These are phyloP conservation scores for Datura wrightii DNA, from an alignment of 257 asterid species.

Conservation along the genomic window DNA sequence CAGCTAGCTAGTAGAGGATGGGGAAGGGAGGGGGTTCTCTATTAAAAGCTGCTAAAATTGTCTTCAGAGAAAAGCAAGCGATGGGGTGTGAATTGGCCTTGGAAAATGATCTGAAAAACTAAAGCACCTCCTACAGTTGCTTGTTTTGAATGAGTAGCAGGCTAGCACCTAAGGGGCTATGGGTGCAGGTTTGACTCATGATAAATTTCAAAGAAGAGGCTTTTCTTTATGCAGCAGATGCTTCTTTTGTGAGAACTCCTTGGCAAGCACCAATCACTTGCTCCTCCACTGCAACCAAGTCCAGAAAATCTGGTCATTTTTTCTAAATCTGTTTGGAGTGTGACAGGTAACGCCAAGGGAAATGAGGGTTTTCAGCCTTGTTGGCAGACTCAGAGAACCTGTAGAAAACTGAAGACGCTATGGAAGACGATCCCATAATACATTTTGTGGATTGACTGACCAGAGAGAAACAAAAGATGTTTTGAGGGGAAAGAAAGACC, in stretches of 20 bases:
- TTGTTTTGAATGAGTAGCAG: not conserved
- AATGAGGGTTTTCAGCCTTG: not conserved
- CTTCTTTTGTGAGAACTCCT: not conserved
- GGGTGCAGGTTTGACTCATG: not conserved
- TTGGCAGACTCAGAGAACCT: not conserved
- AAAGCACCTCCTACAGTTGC: no score
- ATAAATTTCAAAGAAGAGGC: not conserved
- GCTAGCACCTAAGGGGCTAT: not conserved
- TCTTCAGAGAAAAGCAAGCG: no score
- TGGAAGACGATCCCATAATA: not conserved
- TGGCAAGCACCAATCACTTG: not conserved
- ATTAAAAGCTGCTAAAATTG: no score
- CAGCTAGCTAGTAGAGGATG: no score
- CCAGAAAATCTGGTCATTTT: not conserved
- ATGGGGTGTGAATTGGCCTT: no score
- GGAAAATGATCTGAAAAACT: no score
- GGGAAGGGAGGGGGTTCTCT: no score
- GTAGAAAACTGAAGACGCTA: not conserved
- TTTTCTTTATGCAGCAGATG: no score
- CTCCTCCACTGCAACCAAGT: slow-evolving; percentile 14
- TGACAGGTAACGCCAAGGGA: not conserved
- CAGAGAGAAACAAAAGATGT: not conserved
- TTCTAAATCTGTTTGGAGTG: not conserved
- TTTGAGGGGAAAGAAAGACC: not conserved
- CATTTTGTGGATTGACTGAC: not conserved